Evolutionary conservation across 805 yeast genomes (phyloP).

Genomic region (Phaffomyces opuntiae): DNA sequence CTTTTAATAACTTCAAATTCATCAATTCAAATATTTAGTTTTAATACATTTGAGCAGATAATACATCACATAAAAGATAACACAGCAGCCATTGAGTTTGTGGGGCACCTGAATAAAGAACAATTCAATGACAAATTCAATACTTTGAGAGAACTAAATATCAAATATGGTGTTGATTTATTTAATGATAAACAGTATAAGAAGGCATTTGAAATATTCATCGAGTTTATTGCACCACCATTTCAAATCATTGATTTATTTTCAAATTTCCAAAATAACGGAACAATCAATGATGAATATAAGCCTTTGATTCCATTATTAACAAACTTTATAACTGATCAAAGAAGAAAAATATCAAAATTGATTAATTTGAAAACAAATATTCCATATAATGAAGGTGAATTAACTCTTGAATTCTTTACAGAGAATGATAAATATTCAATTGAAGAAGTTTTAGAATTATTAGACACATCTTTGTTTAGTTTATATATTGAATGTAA

Average conservation of each 20-base stretch:
- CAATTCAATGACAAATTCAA: constrained; percentile 25
- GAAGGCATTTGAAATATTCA: constrained; percentile 37
- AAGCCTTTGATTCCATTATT: constrained; percentile 15
- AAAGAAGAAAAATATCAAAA: constrained; percentile 37
- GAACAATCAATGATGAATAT: neutral
- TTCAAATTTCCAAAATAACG: constrained; percentile 25
- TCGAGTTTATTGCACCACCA: constrained; percentile 55
- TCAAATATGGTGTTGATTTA: constrained; percentile 31
- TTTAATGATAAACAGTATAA: constrained; percentile 25
- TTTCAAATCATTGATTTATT: constrained; percentile 39
- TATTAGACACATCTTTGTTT: constrained; percentile 75
- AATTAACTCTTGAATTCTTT: constrained; percentile 10
- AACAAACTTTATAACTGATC: constrained; percentile 39
- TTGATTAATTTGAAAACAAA: constrained; percentile 13
- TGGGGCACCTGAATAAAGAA: constrained; percentile 25
- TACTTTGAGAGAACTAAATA: constrained; percentile 37
- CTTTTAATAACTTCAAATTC: neutral
- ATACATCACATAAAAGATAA: constrained; percentile 2
- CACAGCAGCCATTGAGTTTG: constrained; percentile 30
- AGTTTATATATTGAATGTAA: constrained; percentile 62
- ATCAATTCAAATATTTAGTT: neutral
- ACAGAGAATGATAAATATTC: constrained; percentile 10
- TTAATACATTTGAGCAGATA: neutral
- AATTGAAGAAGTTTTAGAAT: constrained; percentile 32
- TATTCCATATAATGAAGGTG: constrained; percentile 11